phyloP scores from a whole-genome alignment of 768 basidiomycete genomes.

The Podaxis sp. region DNA sequence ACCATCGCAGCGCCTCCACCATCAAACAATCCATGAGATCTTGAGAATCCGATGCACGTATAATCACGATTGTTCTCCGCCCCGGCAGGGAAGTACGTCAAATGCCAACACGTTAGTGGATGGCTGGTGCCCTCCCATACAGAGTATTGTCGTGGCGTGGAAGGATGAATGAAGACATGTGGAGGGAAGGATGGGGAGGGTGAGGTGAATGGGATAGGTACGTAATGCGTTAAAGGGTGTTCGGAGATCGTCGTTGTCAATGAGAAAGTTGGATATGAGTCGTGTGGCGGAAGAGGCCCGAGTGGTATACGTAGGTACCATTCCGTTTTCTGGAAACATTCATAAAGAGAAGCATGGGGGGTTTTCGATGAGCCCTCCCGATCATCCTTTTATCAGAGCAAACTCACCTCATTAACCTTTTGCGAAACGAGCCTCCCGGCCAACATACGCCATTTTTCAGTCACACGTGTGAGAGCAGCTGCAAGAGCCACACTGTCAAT shows the following conservation, averaged over 20 bases:
- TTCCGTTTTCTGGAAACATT: constrained; percentile 25
- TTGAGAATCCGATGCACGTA: constrained; percentile 41
- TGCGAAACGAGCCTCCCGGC: constrained; percentile 26
- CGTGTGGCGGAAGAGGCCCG: constrained; percentile 26
- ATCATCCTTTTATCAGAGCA: background rate
- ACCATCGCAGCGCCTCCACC: constrained; percentile 38
- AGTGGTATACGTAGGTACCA: constrained; percentile 40
- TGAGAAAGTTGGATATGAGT: constrained; percentile 33
- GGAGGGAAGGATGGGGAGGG: constrained; percentile 36
- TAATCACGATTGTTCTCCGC: constrained; percentile 27
- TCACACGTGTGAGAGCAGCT: constrained; percentile 30
- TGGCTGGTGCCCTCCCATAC: constrained; percentile 32
- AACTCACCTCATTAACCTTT: constrained; percentile 20
- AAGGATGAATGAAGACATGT: constrained; percentile 36
- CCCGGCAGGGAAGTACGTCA: constrained; percentile 38
- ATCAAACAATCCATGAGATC: constrained; percentile 43
- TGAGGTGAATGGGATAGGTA: constrained; percentile 31
- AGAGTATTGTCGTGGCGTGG: constrained; percentile 37
- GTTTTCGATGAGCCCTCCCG: background rate
- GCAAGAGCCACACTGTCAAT: constrained; percentile 33
- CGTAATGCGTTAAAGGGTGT: constrained; percentile 35
- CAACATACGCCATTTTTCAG: constrained; percentile 30
- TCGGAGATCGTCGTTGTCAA: constrained; percentile 35
- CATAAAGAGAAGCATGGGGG: background rate
- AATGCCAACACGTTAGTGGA: constrained; percentile 44